Percentiles rank a stretch among this genome's conserved stretches.
These are phyloP conservation scores for Beta lomatogona DNA, from an alignment of 179 eudicot species.

Conservation along the genomic window DNA sequence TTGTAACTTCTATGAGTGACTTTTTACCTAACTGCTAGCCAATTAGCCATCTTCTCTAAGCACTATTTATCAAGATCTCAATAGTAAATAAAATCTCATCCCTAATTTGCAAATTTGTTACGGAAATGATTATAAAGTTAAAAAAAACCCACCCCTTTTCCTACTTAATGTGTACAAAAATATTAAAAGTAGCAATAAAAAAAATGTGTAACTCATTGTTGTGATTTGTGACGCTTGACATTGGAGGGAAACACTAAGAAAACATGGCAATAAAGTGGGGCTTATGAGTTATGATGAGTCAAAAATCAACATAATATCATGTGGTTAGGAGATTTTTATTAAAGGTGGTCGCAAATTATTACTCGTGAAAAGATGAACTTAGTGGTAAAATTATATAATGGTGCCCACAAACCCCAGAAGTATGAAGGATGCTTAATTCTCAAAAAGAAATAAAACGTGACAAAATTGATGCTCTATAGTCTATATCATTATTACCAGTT, in stretches of 20 bases:
- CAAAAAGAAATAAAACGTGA: conserved; percentile 20
- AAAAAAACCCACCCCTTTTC: too few species aligned
- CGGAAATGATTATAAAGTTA: too few species aligned
- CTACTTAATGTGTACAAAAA: too few species aligned
- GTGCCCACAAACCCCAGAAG: not conserved
- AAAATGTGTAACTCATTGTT: not conserved
- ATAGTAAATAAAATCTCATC: too few species aligned
- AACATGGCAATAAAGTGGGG: not conserved
- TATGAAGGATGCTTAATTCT: not conserved
- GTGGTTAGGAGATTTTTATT: not conserved
- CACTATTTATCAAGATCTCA: too few species aligned
- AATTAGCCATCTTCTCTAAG: too few species aligned
- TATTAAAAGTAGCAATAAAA: too few species aligned
- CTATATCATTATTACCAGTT: not conserved
- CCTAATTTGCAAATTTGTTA: too few species aligned
- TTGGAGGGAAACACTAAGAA: not conserved
- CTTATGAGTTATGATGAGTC: not conserved
- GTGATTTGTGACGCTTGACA: not conserved
- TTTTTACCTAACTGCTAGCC: too few species aligned
- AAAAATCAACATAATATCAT: not conserved
- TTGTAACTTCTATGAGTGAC: too few species aligned
- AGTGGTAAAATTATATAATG: not conserved
- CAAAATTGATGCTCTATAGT: not conserved
- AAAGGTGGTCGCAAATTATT: not conserved
- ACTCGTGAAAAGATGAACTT: not conserved